Base-by-base conservation (phyloP, 2,329 filamentous ascomycete genomes). In the Helminthosporium solani region DNA sequence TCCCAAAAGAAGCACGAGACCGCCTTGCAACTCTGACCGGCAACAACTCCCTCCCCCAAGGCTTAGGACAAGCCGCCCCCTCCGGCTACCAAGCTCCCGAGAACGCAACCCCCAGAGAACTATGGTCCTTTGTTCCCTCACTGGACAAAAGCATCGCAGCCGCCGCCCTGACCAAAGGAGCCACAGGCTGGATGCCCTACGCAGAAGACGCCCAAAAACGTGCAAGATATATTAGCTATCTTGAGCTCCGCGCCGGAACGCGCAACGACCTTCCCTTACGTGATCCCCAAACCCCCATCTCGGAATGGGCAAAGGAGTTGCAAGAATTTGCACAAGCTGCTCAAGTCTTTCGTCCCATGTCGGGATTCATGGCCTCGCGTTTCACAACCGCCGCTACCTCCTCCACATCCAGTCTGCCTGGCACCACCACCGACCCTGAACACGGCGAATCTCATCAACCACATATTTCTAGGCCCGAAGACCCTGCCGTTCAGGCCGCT, bases 321-420 rank as follows among this genome's bases (percentile, higher is more conserved):
- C 75, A 78, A 36, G 84, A 99, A 61, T 96, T 96, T 61, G 76
- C 81, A 11, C 81, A 84, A 44, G 85, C 85, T 4, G 86, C 86
- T 0, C 75, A 83, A 56, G 84, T 97, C 16, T 99, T 97, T 75
- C 92, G 88, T 66, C 94, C 94, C 1, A 88, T 95, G 73, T 89
- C 88, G 2, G 90, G 90, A 0, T 78, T 89, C 52, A 97, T 99
- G 90, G 94, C 92, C 14, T 90, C 88, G 16, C 85, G 92, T 0
- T 99, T 99, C 67, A 96, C 90, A 0, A 81, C 82, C n/a, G n/a
- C n/a, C n/a, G n/a, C n/a, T n/a, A n/a, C n/a, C n/a, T n/a, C n/a
- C n/a, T n/a, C n/a, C n/a, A n/a, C n/a, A n/a, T n/a, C n/a, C n/a
- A n/a, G n/a, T n/a, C n/a, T n/a, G n/a, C n/a, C n/a, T n/a, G 7